phyloP scores from a whole-genome alignment of 1,284 basidiomycete genomes.

The Boletellus deceptivus region DNA sequence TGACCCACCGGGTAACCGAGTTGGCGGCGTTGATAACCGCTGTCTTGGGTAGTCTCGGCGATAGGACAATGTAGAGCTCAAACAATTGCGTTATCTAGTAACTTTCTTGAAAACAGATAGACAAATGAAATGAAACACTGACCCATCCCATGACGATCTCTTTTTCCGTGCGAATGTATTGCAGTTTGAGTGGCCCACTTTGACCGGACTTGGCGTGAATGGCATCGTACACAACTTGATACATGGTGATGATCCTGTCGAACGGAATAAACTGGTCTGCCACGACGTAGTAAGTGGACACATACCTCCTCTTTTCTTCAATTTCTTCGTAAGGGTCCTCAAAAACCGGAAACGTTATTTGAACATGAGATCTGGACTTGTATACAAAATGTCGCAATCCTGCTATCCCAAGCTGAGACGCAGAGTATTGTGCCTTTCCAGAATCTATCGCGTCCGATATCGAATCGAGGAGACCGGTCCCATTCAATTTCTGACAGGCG shows the following conservation, averaged over 20 bases:
- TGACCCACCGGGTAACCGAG: constrained; percentile 85
- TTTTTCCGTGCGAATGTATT: constrained; percentile 79
- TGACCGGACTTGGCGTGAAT: constrained; percentile 86
- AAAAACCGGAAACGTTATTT: constrained; percentile 80
- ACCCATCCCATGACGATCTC: constrained; percentile 93
- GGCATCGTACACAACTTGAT: constrained; percentile 80
- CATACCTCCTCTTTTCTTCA: constrained; percentile 58
- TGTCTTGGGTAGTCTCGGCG: constrained; percentile 81
- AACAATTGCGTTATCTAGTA: constrained; percentile 86
- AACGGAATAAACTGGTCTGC: constrained; percentile 7
- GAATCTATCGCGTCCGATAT: constrained; percentile 46
- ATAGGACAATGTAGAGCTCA: constrained; percentile 85
- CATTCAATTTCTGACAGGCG: constrained; percentile 53
- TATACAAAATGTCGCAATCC: constrained; percentile 94
- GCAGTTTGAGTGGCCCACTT: constrained; percentile 71
- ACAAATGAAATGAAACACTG: constrained; percentile 27
- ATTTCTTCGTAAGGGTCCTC: constrained; percentile 77
- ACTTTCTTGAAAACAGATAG: neutral
- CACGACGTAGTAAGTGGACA: neutral
- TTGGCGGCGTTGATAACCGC: constrained; percentile 87
- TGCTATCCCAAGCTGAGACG: constrained; percentile 75
- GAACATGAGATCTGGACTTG: constrained; percentile 86
- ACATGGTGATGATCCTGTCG: constrained; percentile 73
- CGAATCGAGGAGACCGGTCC: constrained; percentile 55
- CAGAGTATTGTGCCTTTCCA: constrained; percentile 60